Evolutionary conservation across 805 yeast species (phyloP).

Genomic region (Hanseniaspora lindneri): DNA sequence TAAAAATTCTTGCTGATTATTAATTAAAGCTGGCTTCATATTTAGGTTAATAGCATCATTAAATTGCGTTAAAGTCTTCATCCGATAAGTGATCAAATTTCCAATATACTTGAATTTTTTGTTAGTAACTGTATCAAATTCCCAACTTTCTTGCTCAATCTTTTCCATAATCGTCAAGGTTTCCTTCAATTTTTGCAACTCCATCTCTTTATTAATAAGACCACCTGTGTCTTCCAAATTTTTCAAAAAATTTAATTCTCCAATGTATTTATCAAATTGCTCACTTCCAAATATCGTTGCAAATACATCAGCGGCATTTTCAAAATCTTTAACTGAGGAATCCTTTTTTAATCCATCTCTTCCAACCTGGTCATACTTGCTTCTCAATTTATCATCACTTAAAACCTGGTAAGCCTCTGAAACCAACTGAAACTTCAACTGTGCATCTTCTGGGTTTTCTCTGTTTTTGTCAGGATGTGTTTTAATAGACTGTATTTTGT

Average conservation of each 20-base stretch:
- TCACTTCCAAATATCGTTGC: conserved; percentile 78
- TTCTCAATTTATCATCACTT: conserved; percentile 50
- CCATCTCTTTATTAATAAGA: conserved; percentile 20
- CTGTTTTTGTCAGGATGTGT: conserved; percentile 78
- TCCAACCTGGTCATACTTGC: conserved; percentile 63
- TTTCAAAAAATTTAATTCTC: conserved; percentile 68
- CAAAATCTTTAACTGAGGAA: conserved; percentile 43
- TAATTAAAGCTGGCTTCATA: conserved; percentile 1
- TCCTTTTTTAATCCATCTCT: conserved; percentile 58
- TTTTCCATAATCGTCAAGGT: conserved; percentile 33
- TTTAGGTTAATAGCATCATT: not conserved
- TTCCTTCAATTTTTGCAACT: conserved; percentile 41
- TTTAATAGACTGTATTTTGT: conserved; percentile 60
- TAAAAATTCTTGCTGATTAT: conserved; percentile 3
- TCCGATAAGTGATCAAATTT: conserved; percentile 1
- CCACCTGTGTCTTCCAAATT: conserved; percentile 40
- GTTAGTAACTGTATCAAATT: conserved; percentile 21
- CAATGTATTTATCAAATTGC: conserved; percentile 75
- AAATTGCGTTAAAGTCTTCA: not conserved
- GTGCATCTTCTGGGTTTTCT: conserved; percentile 56
- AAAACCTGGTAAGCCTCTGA: conserved; percentile 70
- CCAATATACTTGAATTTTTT: conserved; percentile 4
- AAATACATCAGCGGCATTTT: conserved; percentile 62
- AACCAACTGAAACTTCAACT: conserved; percentile 49
- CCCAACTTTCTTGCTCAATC: conserved; percentile 27